These are phyloP conservation scores for Plasmodium vinckei DNA, from an alignment of 169 alveolate genomes.

Conservation along the genomic window DNA sequence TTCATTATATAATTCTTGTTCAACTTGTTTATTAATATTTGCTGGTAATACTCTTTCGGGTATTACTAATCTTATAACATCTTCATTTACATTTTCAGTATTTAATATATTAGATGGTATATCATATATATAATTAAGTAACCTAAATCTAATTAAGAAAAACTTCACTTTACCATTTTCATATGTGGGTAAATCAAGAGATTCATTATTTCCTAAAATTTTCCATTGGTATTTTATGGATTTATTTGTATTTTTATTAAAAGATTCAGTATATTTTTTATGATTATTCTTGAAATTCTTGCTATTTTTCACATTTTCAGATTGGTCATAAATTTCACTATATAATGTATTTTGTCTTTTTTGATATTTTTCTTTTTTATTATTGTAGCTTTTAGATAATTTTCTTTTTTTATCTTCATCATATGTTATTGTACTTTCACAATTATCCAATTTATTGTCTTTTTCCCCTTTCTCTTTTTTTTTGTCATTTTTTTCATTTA, in stretches of 20 bases:
- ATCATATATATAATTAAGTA: slow-evolving; percentile 70
- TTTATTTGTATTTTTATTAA: slow-evolving; percentile 6
- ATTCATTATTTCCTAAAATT: slow-evolving; percentile 55
- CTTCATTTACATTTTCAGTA: slow-evolving; percentile 60
- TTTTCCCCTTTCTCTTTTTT: not conserved
- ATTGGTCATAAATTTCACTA: not conserved
- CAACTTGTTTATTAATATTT: slow-evolving; percentile 56
- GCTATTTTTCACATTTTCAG: not conserved
- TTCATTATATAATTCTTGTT: slow-evolving; percentile 59
- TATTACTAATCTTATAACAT: slow-evolving; percentile 49
- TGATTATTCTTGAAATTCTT: not conserved
- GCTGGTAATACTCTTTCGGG: slow-evolving; percentile 75
- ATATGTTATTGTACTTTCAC: not conserved
- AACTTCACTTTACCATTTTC: slow-evolving; percentile 70
- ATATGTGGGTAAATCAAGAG: slow-evolving; percentile 73
- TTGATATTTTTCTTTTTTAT: not conserved
- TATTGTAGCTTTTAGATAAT: not conserved
- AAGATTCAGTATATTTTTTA: slow-evolving; percentile 9
- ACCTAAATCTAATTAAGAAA: slow-evolving; percentile 58
- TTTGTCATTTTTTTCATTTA: not conserved
- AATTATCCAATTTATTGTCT: not conserved
- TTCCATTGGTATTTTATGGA: slow-evolving; percentile 60
- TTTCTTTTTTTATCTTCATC: not conserved
- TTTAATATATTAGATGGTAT: slow-evolving; percentile 64
- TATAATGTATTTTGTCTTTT: not conserved